Evolutionary conservation across 2,329 filamentous ascomycete genomes (phyloP).

Genomic region (Colletotrichum sublineola): DNA sequence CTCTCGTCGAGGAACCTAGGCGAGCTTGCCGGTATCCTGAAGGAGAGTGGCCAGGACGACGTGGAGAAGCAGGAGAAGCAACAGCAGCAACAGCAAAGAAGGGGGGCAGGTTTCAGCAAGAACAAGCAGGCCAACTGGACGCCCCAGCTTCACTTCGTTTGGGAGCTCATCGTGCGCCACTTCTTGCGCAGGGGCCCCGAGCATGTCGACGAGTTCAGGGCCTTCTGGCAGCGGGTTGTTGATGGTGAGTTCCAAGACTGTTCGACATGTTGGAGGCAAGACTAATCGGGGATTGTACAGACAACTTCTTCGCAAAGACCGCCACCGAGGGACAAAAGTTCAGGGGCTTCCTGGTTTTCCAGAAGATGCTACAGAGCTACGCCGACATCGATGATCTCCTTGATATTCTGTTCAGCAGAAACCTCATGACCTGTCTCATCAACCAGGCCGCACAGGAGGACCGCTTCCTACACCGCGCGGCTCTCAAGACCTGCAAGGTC

Average conservation of each 20-base stretch:
- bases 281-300: constrained; percentile 58
- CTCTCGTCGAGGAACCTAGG: constrained; percentile 76
- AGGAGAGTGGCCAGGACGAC: constrained; percentile 73
- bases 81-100: constrained; percentile 47
- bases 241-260: constrained; percentile 73
- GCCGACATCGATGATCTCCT: constrained; percentile 57
- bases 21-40: constrained; percentile 81
- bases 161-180: constrained; percentile 80
- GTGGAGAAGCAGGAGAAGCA: constrained; percentile 51
- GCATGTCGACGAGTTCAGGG: constrained; percentile 68
- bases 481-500: constrained; percentile 79
- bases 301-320: constrained; percentile 84
- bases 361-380: constrained; percentile 74
- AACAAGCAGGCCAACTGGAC: constrained; percentile 81
- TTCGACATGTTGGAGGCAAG: not conserved
- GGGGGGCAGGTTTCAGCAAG: constrained; percentile 48
- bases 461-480: constrained; percentile 83
- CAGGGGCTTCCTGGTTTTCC: constrained; percentile 90
- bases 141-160: constrained; percentile 87
- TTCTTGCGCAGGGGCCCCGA: constrained; percentile 57
- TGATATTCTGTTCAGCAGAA: constrained; percentile 80
- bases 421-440: constrained; percentile 84
- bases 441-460: constrained; percentile 86
- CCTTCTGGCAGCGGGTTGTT: constrained; percentile 89
- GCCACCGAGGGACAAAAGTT: constrained; percentile 92